phyloP scores from a whole-genome alignment of 371 early-diverging fungal species.

The Chytridiales sp. region DNA sequence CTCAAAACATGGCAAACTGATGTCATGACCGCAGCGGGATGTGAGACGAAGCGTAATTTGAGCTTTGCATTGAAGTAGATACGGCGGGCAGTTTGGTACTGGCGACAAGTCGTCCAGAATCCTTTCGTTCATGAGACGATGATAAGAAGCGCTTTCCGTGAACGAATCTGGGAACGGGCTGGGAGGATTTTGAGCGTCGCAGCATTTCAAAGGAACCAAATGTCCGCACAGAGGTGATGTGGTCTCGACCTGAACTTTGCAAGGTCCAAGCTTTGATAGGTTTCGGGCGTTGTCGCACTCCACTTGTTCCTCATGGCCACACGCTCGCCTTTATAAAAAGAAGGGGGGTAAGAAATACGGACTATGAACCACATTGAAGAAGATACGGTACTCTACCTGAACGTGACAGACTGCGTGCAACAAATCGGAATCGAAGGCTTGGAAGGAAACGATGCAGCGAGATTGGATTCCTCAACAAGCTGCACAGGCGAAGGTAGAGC shows the following conservation, averaged over 20 bases:
- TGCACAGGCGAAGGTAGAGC: not conserved
- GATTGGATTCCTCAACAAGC: conserved; percentile 6
- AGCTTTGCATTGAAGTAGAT: conserved; percentile 2
- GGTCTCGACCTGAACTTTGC: conserved; percentile 5
- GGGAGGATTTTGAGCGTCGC: no score
- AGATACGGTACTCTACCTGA: no score
- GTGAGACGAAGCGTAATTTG: not conserved
- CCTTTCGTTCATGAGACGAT: no score
- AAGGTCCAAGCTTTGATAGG: not conserved
- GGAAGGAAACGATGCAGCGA: no score
- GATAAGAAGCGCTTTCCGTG: no score
- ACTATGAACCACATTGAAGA: no score
- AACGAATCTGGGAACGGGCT: no score
- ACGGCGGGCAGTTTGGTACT: no score
- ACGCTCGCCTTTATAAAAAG: conserved; percentile 14
- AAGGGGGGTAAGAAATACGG: no score
- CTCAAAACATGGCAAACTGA: conserved; percentile 12
- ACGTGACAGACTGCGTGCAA: no score
- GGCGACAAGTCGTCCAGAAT: no score
- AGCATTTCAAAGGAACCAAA: not conserved
- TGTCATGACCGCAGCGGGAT: conserved; percentile 9
- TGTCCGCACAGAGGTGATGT: conserved; percentile 21
- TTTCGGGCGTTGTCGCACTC: conserved; percentile 8
- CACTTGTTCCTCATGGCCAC: conserved; percentile 17
- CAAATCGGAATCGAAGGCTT: no score